Percentiles rank a stretch among this genome's conserved stretches.
Conservation (phyloP, 2,329 filamentous ascomycete genomes). For the Beauveria varroae region DNA sequence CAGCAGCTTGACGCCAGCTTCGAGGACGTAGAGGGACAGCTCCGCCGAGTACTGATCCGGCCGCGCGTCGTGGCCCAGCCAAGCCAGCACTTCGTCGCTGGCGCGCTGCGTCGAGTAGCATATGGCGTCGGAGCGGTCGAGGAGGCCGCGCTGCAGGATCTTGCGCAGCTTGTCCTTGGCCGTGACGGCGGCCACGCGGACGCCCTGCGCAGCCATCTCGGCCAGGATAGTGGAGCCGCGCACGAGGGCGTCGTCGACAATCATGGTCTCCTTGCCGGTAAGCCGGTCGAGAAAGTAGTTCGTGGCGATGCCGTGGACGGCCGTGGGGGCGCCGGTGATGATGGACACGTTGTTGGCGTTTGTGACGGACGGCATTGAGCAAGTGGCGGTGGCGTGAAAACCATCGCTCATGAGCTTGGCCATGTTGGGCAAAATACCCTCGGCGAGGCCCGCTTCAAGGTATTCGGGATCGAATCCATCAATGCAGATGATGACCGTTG, state of each 20-base stretch:
- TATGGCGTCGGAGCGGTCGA: slow-evolving; percentile 21
- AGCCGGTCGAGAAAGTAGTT: slow-evolving; percentile 35
- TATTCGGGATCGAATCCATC: slow-evolving; percentile 38
- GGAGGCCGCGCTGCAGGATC: slow-evolving; percentile 30
- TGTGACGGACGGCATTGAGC: slow-evolving; percentile 36
- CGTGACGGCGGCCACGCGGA: slow-evolving; percentile 34
- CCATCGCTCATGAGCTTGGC: slow-evolving; percentile 24
- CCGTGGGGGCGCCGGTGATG: slow-evolving; percentile 32
- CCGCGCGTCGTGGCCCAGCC: slow-evolving; percentile 25
- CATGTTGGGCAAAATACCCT: slow-evolving; percentile 28
- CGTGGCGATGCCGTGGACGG: slow-evolving; percentile 33
- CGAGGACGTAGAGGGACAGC: slow-evolving; percentile 35
- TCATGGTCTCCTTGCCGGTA: slow-evolving; percentile 32
- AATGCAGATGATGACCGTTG: slow-evolving; percentile 33
- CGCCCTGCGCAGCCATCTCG: slow-evolving; percentile 29
- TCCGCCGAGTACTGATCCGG: slow-evolving; percentile 35
- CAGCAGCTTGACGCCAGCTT: slow-evolving; percentile 34
- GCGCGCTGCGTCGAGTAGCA: slow-evolving; percentile 34
- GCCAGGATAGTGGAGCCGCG: slow-evolving; percentile 34
- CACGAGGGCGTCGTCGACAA: slow-evolving; percentile 31
- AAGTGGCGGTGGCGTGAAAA: slow-evolving; percentile 31
- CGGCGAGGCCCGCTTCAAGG: slow-evolving; percentile 25
- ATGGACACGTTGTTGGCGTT: slow-evolving; percentile 39
- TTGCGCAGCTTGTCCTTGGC: slow-evolving; percentile 37
- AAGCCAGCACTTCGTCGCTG: slow-evolving; percentile 26